Evolutionary conservation across 2,329 filamentous ascomycete species (phyloP).

Genomic region (Venturia pyrina): DNA sequence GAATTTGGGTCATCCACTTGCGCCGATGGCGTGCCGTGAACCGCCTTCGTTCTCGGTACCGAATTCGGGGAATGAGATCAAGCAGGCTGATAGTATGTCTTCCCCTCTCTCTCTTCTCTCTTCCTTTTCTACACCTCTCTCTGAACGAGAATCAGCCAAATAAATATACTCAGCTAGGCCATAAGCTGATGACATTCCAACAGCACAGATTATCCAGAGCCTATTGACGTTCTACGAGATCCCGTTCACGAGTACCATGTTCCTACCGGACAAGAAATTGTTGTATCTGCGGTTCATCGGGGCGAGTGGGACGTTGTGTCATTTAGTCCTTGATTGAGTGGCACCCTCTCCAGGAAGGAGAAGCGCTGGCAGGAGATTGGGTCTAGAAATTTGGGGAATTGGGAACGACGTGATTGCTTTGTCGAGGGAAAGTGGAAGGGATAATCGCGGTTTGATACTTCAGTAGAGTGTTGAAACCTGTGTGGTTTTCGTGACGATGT

Average conservation of each 20-base stretch:
- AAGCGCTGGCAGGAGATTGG: not conserved
- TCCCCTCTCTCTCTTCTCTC: not conserved
- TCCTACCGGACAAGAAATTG: conserved; percentile 9
- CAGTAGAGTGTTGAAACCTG: too few species aligned
- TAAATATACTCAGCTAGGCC: not conserved
- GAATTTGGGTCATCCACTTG: not conserved
- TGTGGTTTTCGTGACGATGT: too few species aligned
- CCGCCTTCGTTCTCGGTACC: conserved; percentile 1
- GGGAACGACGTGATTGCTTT: too few species aligned
- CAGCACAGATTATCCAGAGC: conserved; percentile 4
- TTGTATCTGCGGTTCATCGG: conserved; percentile 8
- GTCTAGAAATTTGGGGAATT: too few species aligned
- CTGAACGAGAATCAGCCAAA: not conserved
- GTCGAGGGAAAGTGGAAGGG: too few species aligned
- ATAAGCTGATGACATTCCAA: not conserved
- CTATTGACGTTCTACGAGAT: conserved; percentile 7
- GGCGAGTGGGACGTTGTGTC: conserved; percentile 7
- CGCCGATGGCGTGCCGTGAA: conserved; percentile 3
- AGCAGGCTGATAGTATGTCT: conserved; percentile 1
- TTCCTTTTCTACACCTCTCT: not conserved
- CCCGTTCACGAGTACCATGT: conserved; percentile 9
- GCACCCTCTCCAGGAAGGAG: not conserved
- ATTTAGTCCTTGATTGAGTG: conserved; percentile 9
- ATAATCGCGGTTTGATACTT: too few species aligned
- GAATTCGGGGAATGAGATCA: conserved; percentile 2